Base-by-base conservation (phyloP, 768 basidiomycete genomes). In the Kwoniella pini region DNA sequence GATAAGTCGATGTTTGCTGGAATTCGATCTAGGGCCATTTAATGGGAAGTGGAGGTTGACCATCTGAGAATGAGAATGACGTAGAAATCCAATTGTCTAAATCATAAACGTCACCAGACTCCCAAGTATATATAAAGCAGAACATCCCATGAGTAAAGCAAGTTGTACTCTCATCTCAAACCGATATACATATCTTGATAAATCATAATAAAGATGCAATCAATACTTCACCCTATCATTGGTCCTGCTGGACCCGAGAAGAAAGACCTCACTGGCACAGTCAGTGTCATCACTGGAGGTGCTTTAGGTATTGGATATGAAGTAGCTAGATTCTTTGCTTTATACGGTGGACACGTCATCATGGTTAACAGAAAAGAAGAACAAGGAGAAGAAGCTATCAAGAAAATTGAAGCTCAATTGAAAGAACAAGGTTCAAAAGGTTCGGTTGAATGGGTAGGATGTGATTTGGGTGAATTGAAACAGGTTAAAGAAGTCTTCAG, bases 301-400 rank as follows among this genome's bases (percentile, higher is more conserved):
- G 45, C 55, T 2, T 30, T 48, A 30, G 65, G 52, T 38, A 63
- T 63, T 19, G 72, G 75, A 24, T 64, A 63, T 36, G 71, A 71
- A 36, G 59, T 77, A 33, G 61, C 72, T 6, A 64, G 64, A 26
- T 67, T 65, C 52, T 71, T 74, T 52, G 68, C 68, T 1, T 60
- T 64, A 22, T 65, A 57, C 45, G 69, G 68, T 24, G 68, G 68
- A 0, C 50, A 60, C 15, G 70, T 71, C 4, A 71, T 77, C 67
- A 71, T 77, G 64, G 58, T 71, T 59, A 74, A 75, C 67, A 57
- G 73, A 51, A 77, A 77, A 56, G 66, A 75, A 52, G 72, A 77
- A 38, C 76, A 77, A 59, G 76, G 76, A 7, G 71, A 73, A 42
- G 62, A 70, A 39, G 71, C 76, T 4, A 77, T 75, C 61, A 52